Evolutionary conservation across 2,329 filamentous ascomycete genomes (phyloP).

Genomic region (Anthostomella pinea): DNA sequence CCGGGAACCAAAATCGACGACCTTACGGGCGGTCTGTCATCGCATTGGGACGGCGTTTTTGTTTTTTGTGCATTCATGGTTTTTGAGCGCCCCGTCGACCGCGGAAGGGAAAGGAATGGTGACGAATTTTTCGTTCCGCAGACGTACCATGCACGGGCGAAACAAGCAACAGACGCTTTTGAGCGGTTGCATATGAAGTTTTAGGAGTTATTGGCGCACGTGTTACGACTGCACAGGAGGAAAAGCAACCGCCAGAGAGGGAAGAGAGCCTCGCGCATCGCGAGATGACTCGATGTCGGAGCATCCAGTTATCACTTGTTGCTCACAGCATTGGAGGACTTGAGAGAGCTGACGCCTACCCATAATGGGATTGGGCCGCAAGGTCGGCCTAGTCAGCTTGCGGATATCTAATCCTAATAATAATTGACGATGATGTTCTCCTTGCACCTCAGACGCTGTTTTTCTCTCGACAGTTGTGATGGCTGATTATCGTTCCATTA

Average conservation of each 20-base stretch:
- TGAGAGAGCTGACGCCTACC: constrained; percentile 19
- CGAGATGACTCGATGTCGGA: constrained; percentile 10
- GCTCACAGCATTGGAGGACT: constrained; percentile 19
- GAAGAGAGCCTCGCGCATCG: constrained; percentile 5
- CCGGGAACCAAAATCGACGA: constrained; percentile 28
- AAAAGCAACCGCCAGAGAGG: constrained; percentile 6
- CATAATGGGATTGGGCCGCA: constrained; percentile 11
- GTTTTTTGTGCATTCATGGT: constrained; percentile 14
- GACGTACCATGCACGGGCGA: no score
- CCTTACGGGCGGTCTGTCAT: constrained; percentile 27
- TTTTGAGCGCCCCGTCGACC: no score
- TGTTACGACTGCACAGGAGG: constrained; percentile 10
- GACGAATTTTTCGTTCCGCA: constrained; percentile 8
- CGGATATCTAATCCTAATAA: constrained; percentile 29
- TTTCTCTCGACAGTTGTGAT: not conserved
- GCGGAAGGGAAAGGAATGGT: constrained; percentile 11
- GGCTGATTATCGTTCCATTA: no score
- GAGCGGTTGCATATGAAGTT: constrained; percentile 13
- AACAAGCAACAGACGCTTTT: constrained; percentile 9
- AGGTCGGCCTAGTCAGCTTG: constrained; percentile 18
- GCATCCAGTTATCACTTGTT: constrained; percentile 23
- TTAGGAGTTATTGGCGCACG: constrained; percentile 21
- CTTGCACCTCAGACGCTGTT: constrained; percentile 4
- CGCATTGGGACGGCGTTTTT: constrained; percentile 34
- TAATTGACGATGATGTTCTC: constrained; percentile 22